These are phyloP conservation scores for Sindora glabra DNA, from an alignment of 306 rosid species.

Conservation along the genomic window DNA sequence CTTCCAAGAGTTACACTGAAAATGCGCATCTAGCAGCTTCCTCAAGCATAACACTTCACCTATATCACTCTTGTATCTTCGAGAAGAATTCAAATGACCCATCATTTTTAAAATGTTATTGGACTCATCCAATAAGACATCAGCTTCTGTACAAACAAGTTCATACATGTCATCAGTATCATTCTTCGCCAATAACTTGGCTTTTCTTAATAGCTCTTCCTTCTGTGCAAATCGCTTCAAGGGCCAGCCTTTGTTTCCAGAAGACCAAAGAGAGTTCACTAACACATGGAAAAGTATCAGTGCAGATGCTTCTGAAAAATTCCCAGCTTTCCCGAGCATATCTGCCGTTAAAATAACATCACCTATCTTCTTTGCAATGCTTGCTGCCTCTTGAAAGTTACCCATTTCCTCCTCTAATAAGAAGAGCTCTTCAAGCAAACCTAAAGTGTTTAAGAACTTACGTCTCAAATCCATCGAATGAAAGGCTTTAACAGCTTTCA, in stretches of 20 bases:
- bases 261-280: conserved; percentile 58
- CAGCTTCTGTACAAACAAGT: conserved; percentile 38
- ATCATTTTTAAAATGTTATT: not conserved
- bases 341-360: conserved; percentile 33
- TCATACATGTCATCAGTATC: conserved; percentile 20
- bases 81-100: conserved; percentile 34
- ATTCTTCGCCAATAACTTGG: conserved; percentile 36
- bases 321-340: conserved; percentile 49
- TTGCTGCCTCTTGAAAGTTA: conserved; percentile 52
- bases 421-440: conserved; percentile 52
- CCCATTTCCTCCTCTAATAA: conserved; percentile 61
- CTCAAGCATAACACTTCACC: conserved; percentile 53
- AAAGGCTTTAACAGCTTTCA: conserved; percentile 68
- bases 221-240: conserved; percentile 36
- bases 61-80: conserved; percentile 14
- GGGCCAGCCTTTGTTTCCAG: conserved; percentile 68
- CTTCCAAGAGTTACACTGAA: conserved; percentile 20
- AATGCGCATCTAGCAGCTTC: conserved; percentile 57
- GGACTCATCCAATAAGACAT: conserved; percentile 29
- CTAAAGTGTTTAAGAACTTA: conserved; percentile 34
- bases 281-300: conserved; percentile 37
- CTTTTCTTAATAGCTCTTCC: conserved; percentile 42
- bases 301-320: conserved; percentile 37
- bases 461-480: conserved; percentile 40
- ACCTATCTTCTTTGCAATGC: conserved; percentile 48